These are phyloP conservation scores for Plenodomus biglobosus DNA, from an alignment of 2,329 filamentous ascomycete genomes.

Conservation along the genomic window DNA sequence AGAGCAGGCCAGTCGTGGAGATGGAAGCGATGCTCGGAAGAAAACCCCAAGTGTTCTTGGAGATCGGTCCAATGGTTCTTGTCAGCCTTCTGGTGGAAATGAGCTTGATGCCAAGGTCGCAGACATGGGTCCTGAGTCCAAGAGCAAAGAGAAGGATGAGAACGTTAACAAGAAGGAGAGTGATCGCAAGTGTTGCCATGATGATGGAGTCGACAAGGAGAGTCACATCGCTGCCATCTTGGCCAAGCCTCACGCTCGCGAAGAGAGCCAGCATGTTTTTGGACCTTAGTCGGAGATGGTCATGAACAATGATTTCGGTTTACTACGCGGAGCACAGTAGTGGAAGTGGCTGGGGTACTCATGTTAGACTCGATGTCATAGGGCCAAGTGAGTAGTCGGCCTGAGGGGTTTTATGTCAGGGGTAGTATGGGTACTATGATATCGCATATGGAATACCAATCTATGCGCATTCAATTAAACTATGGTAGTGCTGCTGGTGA, in stretches of 20 bases:
- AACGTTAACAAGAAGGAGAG: neutral
- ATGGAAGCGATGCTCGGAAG: neutral
- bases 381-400: too few relatives aligned
- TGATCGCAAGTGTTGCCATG: neutral
- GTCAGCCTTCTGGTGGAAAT: neutral
- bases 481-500: too few relatives aligned
- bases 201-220: neutral
- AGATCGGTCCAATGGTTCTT: neutral
- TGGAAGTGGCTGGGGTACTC: too few relatives aligned
- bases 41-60: neutral
- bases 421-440: too few relatives aligned
- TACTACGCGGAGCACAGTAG: too few relatives aligned
- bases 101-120: slow-evolving; percentile 5
- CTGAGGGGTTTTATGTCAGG: neutral
- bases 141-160: neutral
- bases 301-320: too few relatives aligned
- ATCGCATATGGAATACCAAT: too few relatives aligned
- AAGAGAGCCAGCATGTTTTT: slow-evolving; percentile 8
- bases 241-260: slow-evolving; percentile 8
- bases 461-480: too few relatives aligned
- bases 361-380: too few relatives aligned
- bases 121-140: slow-evolving; percentile 4
- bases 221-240: slow-evolving; percentile 1
- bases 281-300: neutral
- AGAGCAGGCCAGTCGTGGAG: neutral